phyloP scores from a whole-genome alignment of 306 rosid genomes.

The Trichosanthes cucumerina region DNA sequence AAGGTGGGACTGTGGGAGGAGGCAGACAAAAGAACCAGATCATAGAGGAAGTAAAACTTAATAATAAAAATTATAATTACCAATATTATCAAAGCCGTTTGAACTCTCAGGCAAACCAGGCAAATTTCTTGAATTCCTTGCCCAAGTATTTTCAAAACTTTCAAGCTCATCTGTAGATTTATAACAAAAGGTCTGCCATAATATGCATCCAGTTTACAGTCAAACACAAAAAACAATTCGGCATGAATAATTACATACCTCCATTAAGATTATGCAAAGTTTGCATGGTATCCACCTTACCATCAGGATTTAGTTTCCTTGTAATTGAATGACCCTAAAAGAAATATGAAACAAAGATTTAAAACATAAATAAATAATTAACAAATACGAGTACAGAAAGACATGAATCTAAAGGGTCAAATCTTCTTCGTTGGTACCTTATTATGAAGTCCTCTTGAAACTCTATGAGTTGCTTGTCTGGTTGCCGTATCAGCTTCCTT shows the following conservation, averaged over 20 bases:
- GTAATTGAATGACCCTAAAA: constrained; percentile 65
- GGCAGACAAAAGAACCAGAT: neutral
- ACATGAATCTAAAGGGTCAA: neutral
- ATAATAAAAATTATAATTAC: neutral
- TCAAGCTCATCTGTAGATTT: constrained; percentile 46
- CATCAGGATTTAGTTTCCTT: constrained; percentile 74
- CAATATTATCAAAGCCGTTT: neutral
- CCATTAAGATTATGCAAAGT: constrained; percentile 71
- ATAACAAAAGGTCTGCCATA: neutral
- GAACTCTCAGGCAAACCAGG: constrained; percentile 45
- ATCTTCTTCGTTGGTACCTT: constrained; percentile 33
- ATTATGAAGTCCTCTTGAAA: constrained; percentile 56
- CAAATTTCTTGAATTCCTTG: constrained; percentile 44
- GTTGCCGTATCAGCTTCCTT: constrained; percentile 76
- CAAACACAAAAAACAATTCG: neutral
- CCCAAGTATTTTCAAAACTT: constrained; percentile 73
- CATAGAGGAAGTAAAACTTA: neutral
- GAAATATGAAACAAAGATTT: neutral
- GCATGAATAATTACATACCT: constrained; percentile 31
- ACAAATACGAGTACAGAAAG: neutral
- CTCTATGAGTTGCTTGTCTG: constrained; percentile 48
- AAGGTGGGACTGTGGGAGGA: neutral
- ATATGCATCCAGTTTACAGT: neutral
- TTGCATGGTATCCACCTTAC: constrained; percentile 70
- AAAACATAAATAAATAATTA: neutral